These are phyloP conservation scores for Cyberlindnera euphorbiae DNA, from an alignment of 805 yeast species.

Conservation along the genomic window DNA sequence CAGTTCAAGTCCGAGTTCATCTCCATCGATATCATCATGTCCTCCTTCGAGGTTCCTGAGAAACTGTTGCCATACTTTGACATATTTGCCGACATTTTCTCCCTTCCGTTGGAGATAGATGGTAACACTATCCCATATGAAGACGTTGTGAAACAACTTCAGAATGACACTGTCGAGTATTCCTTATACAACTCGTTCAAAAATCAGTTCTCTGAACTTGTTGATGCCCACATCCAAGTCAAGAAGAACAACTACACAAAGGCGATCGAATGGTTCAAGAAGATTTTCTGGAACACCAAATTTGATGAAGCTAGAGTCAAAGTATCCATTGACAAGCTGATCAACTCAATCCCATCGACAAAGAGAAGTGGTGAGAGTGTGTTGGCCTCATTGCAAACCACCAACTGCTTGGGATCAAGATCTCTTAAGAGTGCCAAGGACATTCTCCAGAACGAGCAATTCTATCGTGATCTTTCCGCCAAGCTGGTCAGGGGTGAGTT, in stretches of 20 bases:
- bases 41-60: constrained; percentile 48
- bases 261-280: constrained; percentile 74
- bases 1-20: constrained; percentile 76
- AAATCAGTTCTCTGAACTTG: constrained; percentile 59
- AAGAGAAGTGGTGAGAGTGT: constrained; percentile 46
- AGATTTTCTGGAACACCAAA: constrained; percentile 56
- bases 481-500: constrained; percentile 53
- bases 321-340: constrained; percentile 43
- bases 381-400: constrained; percentile 57
- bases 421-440: constrained; percentile 67
- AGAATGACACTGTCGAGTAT: constrained; percentile 66
- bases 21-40: constrained; percentile 56
- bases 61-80: constrained; percentile 59
- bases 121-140: constrained; percentile 63
- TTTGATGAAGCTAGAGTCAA: constrained; percentile 72
- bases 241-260: constrained; percentile 54
- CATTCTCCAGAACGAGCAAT: constrained; percentile 55
- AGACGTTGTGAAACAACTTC: constrained; percentile 66
- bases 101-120: constrained; percentile 64
- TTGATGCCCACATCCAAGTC: constrained; percentile 58
- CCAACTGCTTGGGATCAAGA: constrained; percentile 48
- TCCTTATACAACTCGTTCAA: constrained; percentile 53
- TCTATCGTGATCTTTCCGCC: constrained; percentile 42
- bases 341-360: constrained; percentile 36
- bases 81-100: constrained; percentile 60